Evolutionary conservation across 1,139 yeast genomes (phyloP).

Genomic region (Zygosaccharomyces pseudobailii): DNA sequence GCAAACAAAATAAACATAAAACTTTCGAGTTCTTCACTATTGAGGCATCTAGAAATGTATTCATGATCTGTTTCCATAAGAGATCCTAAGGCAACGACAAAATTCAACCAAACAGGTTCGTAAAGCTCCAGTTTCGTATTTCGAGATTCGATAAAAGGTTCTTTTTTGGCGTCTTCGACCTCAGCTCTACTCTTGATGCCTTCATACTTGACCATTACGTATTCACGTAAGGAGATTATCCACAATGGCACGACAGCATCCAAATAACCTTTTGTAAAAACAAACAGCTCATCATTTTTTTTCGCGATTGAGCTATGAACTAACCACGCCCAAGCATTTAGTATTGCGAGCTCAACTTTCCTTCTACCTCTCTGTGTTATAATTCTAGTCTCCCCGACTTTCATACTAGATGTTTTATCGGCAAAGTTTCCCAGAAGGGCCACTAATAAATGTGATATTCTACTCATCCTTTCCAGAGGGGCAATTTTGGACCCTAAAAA

Average conservation of each 20-base stretch:
- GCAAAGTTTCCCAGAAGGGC: conserved; percentile 57
- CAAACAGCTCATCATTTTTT: conserved; percentile 36
- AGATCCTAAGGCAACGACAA: conserved; percentile 71
- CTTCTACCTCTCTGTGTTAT: conserved; percentile 48
- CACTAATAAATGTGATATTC: conserved; percentile 66
- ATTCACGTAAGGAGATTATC: conserved; percentile 72
- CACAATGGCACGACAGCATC: conserved; percentile 66
- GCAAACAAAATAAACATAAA: conserved; percentile 81
- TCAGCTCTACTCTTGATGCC: conserved; percentile 2
- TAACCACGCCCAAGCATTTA: conserved; percentile 87
- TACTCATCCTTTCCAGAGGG: conserved; percentile 44
- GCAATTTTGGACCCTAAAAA: conserved; percentile 58
- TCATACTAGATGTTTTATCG: conserved; percentile 25
- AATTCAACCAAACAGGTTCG: conserved; percentile 70
- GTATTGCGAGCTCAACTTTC: conserved; percentile 62
- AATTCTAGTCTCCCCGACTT: conserved; percentile 40
- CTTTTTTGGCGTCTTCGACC: conserved; percentile 30
- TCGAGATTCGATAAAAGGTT: conserved; percentile 18
- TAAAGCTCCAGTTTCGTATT: conserved; percentile 48
- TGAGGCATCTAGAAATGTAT: conserved; percentile 40
- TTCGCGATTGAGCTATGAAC: conserved; percentile 44
- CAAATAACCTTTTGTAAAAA: conserved; percentile 55
- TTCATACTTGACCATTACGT: conserved; percentile 59
- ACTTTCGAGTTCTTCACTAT: conserved; percentile 55
- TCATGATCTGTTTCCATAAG: conserved; percentile 50